Evolutionary conservation across 2,329 filamentous ascomycete genomes (phyloP).

Genomic region (Aureobasidium lini): DNA sequence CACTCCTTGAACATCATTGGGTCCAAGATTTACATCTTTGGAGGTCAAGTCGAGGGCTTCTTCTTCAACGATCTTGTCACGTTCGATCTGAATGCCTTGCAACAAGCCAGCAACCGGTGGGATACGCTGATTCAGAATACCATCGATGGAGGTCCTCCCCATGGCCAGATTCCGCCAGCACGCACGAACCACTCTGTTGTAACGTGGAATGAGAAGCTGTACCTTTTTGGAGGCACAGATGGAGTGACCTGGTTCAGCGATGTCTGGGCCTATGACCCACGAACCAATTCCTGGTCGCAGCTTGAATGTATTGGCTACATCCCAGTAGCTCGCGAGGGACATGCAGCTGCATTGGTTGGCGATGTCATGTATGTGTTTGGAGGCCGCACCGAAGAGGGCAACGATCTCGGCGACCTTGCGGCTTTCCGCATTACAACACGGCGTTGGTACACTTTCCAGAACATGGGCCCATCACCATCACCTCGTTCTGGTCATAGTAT

Average conservation of each 20-base stretch:
- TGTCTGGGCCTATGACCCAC: slow-evolving; percentile 91
- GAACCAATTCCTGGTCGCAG: slow-evolving; percentile 74
- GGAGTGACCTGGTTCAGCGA: slow-evolving; percentile 98
- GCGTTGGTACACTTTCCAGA: slow-evolving; percentile 98
- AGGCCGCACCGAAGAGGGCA: slow-evolving; percentile 86
- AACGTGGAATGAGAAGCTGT: slow-evolving; percentile 87
- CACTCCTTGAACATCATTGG: slow-evolving; percentile 94
- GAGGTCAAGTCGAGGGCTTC: slow-evolving; percentile 91
- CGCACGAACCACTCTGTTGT: slow-evolving; percentile 93
- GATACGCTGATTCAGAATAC: slow-evolving; percentile 79
- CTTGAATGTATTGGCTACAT: slow-evolving; percentile 98
- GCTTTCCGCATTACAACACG: slow-evolving; percentile 75
- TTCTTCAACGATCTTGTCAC: slow-evolving; percentile 97
- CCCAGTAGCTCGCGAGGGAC: slow-evolving; percentile 84
- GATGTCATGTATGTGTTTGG: slow-evolving; percentile 99
- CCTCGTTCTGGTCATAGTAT: slow-evolving; percentile 94
- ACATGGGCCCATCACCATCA: slow-evolving; percentile 95
- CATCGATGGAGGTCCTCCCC: slow-evolving; percentile 51
- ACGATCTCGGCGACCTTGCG: slow-evolving; percentile 85
- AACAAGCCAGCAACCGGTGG: slow-evolving; percentile 87
- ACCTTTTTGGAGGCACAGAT: slow-evolving; percentile 96
- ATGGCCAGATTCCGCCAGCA: slow-evolving; percentile 69
- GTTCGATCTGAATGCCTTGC: slow-evolving; percentile 91
- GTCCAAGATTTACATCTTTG: slow-evolving; percentile 96
- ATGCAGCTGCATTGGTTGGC: slow-evolving; percentile 85